Conservation (phyloP, 495 filamentous ascomycete species). For the Talaromyces liani region DNA sequence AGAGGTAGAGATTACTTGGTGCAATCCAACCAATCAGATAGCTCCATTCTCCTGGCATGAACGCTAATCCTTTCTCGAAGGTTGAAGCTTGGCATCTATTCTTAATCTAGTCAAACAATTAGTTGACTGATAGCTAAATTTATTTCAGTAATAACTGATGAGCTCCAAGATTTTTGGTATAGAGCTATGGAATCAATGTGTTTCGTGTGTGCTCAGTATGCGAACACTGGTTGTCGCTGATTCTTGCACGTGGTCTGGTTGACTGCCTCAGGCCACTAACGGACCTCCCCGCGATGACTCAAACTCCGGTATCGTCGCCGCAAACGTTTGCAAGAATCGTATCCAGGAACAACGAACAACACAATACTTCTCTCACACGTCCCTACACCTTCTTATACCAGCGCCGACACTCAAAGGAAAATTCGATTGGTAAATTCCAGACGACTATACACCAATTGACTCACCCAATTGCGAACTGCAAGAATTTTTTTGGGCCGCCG, state of each 20-base stretch:
- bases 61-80: background rate
- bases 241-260: background rate
- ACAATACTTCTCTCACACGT: background rate
- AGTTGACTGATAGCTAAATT: background rate
- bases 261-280: background rate
- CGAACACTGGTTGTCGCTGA: background rate
- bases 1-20: background rate
- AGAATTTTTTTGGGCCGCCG: background rate
- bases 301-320: slow-evolving; percentile 5
- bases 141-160: slow-evolving; percentile 8
- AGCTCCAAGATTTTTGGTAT: slow-evolving; percentile 8
- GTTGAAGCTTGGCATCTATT: background rate
- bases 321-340: background rate
- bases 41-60: background rate
- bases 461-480: background rate
- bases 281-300: slow-evolving; percentile 1
- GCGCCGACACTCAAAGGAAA: background rate
- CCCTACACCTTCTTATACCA: background rate
- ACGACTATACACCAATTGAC: background rate
- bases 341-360: background rate
- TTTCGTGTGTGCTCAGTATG: background rate
- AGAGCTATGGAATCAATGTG: background rate
- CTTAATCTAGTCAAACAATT: background rate
- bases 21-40: background rate
- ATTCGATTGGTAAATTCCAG: background rate